Conservation (phyloP, 2,329 filamentous ascomycete genomes). For the Berkeleyomyces rouxiae region DNA sequence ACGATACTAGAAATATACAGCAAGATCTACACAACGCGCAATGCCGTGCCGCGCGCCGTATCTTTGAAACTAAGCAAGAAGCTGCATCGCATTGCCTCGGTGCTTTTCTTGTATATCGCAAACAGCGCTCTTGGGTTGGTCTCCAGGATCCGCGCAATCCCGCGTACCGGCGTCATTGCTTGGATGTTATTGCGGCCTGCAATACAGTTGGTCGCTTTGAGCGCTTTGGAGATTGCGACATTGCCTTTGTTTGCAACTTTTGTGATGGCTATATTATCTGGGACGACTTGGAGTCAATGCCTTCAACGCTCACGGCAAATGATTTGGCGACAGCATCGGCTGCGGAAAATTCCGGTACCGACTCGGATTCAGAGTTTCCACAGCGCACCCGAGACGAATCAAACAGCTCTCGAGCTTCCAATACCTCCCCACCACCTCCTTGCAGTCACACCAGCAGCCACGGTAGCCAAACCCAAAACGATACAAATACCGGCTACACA, state of each 20-base stretch:
- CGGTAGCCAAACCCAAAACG: not conserved
- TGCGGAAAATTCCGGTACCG: not conserved
- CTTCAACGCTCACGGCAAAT: slow-evolving; percentile 21
- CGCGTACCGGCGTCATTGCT: slow-evolving; percentile 24
- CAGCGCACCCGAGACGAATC: not conserved
- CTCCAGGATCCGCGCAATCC: slow-evolving; percentile 17
- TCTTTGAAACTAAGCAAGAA: slow-evolving; percentile 36
- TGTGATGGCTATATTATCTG: slow-evolving; percentile 44
- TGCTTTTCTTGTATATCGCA: slow-evolving; percentile 36
- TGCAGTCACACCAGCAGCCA: slow-evolving; percentile 9
- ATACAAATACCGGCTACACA: not conserved
- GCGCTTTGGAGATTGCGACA: slow-evolving; percentile 35
- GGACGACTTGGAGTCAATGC: slow-evolving; percentile 38
- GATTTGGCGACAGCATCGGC: not conserved
- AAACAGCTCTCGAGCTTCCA: not conserved
- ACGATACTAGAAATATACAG: slow-evolving; percentile 33
- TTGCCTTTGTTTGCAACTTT: slow-evolving; percentile 44
- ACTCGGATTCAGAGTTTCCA: not conserved
- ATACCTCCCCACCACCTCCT: slow-evolving; percentile 13
- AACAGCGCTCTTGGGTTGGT: slow-evolving; percentile 23
- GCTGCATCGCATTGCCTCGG: slow-evolving; percentile 35
- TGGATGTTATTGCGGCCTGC: slow-evolving; percentile 35
- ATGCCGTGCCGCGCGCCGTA: slow-evolving; percentile 38
- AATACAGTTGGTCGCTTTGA: slow-evolving; percentile 38
- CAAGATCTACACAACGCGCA: slow-evolving; percentile 39